These are phyloP conservation scores for Aspergillus novoparasiticus DNA, from an alignment of 2,329 filamentous ascomycete species.

Conservation along the genomic window DNA sequence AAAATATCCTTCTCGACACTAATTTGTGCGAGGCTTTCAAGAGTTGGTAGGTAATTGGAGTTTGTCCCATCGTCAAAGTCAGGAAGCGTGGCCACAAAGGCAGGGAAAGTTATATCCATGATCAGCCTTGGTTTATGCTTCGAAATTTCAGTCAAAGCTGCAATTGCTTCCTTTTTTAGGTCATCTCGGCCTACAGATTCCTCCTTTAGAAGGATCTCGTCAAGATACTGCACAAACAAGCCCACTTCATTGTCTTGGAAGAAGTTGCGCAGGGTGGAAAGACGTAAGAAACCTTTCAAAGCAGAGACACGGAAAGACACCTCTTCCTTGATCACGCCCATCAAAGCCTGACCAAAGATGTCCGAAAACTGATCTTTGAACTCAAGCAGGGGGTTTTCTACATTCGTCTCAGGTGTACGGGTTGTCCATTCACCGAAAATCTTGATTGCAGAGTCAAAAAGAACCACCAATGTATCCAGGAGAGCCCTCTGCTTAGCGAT, in stretches of 20 bases:
- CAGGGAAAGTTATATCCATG: slow-evolving; percentile 66
- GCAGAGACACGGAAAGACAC: slow-evolving; percentile 53
- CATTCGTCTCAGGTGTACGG: slow-evolving; percentile 37
- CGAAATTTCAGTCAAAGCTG: slow-evolving; percentile 62
- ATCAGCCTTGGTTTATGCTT: slow-evolving; percentile 64
- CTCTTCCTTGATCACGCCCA: slow-evolving; percentile 55
- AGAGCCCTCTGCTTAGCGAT: slow-evolving; percentile 65
- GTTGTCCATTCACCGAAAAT: slow-evolving; percentile 60
- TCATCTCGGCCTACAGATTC: slow-evolving; percentile 59
- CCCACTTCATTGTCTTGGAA: slow-evolving; percentile 57
- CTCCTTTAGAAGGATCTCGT: slow-evolving; percentile 63
- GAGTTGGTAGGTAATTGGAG: slow-evolving; percentile 54
- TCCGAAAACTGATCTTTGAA: slow-evolving; percentile 56
- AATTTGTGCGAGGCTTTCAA: slow-evolving; percentile 67
- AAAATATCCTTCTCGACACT: slow-evolving; percentile 65
- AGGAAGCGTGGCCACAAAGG: slow-evolving; percentile 66
- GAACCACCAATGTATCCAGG: slow-evolving; percentile 60
- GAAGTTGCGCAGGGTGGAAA: slow-evolving; percentile 50
- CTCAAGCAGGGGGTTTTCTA: slow-evolving; percentile 47
- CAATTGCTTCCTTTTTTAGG: slow-evolving; percentile 61
- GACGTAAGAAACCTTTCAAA: slow-evolving; percentile 49
- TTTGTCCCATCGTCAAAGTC: slow-evolving; percentile 55
- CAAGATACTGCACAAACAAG: slow-evolving; percentile 58
- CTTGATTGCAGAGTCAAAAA: slow-evolving; percentile 60
- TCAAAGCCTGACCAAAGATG: slow-evolving; percentile 58